Conservation (phyloP, 2,329 filamentous ascomycete genomes). For the Aspergillus ustus region DNA sequence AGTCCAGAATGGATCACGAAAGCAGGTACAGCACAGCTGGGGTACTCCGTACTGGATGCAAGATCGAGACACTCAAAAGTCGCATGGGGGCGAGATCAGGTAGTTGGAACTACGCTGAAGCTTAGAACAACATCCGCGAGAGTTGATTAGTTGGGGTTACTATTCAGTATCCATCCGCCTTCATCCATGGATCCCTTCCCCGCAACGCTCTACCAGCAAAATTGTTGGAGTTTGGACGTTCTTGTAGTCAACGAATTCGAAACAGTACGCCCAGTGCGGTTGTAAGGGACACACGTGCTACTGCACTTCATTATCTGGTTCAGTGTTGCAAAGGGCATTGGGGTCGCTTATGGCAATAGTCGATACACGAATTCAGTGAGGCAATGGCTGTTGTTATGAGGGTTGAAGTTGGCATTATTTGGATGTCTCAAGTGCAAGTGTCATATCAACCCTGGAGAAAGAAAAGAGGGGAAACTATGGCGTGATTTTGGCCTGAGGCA, state of each 20-base stretch:
- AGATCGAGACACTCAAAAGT: neutral
- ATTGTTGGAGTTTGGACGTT: neutral
- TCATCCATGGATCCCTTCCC: constrained; percentile 2
- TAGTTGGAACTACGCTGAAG: constrained; percentile 12
- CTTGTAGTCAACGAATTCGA: neutral
- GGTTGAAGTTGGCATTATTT: neutral
- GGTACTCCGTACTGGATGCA: no score
- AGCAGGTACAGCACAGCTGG: neutral
- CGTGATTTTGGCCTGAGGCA: constrained; percentile 18
- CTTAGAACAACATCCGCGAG: constrained; percentile 10
- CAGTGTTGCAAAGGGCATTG: constrained; percentile 8
- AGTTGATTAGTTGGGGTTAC: constrained; percentile 1
- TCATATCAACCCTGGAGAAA: neutral
- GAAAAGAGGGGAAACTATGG: constrained; percentile 17
- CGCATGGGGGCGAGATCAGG: constrained; percentile 9
- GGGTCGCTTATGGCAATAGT: neutral
- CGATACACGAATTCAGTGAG: neutral
- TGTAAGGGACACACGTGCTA: constrained; percentile 1
- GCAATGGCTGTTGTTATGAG: neutral
- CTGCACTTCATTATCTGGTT: constrained; percentile 2
- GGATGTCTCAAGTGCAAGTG: no score
- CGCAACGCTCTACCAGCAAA: neutral
- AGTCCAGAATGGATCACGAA: neutral
- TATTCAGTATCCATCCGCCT: neutral
- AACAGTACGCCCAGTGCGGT: neutral